Evolutionary conservation across 345 rosid genomes (phyloP).

Genomic region (Schrenkiella parvula): DNA sequence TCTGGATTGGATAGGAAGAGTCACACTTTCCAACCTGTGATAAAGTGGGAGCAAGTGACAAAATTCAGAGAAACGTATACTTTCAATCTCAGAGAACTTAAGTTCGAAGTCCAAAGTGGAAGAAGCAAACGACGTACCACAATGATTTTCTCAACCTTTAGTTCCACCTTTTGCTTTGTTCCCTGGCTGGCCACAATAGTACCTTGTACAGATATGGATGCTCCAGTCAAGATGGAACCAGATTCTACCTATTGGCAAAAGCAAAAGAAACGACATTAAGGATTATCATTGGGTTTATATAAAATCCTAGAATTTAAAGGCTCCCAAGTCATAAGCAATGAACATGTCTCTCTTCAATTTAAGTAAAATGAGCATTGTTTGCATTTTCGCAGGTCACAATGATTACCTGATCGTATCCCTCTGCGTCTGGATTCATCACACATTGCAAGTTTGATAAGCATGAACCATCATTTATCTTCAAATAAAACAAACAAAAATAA

Average conservation of each 20-base stretch:
- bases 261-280: not conserved
- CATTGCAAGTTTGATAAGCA: constrained; percentile 97
- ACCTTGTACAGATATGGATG: constrained; percentile 82
- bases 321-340: not conserved
- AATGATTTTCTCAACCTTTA: constrained; percentile 72
- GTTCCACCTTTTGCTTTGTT: constrained; percentile 83
- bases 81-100: not conserved
- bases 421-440: constrained; percentile 70
- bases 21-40: constrained; percentile 85
- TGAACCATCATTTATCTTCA: constrained; percentile 88
- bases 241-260: constrained; percentile 51
- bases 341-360: not conserved
- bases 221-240: constrained; percentile 77
- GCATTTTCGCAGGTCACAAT: not conserved
- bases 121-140: constrained; percentile 46
- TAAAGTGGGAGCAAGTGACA: not conserved
- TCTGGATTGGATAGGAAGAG: constrained; percentile 88
- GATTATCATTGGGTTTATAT: not conserved
- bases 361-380: not conserved
- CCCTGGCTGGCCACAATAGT: constrained; percentile 84
- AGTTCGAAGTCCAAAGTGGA: not conserved
- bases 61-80: not conserved
- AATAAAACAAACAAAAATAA: not conserved
- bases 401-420: constrained; percentile 86
- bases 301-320: not conserved